phyloP scores from a whole-genome alignment of 257 asterid species.

The Cruciata laevipes region DNA sequence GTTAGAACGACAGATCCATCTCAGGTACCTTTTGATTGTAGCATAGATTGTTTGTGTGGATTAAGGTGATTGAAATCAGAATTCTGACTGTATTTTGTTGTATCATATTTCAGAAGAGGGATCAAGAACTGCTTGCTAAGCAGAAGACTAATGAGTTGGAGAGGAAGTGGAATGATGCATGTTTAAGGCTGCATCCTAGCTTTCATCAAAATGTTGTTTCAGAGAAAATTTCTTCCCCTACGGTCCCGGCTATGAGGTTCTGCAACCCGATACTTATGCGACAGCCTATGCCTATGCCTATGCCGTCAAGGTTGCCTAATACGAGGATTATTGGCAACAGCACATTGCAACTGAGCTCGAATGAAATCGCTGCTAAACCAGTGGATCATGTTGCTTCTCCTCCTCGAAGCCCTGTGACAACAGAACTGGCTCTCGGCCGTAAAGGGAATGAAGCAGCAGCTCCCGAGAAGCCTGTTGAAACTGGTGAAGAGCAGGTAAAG shows the following conservation, averaged over 20 bases:
- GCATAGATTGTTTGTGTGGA: not conserved
- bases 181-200: constrained; percentile 28
- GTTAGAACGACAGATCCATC: constrained; percentile 35
- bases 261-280: constrained; percentile 45
- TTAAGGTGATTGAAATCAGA: not conserved
- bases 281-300: constrained; percentile 51
- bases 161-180: constrained; percentile 60
- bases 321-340: constrained; percentile 36
- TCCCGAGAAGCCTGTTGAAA: constrained; percentile 29
- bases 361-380: constrained; percentile 19
- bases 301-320: constrained; percentile 44
- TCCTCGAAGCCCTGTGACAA: constrained; percentile 71
- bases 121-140: constrained; percentile 40
- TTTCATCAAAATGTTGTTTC: constrained; percentile 39
- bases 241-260: constrained; percentile 34
- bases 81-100: not conserved
- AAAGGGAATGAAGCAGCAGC: constrained; percentile 28
- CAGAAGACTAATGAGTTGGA: constrained; percentile 61
- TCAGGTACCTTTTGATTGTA: constrained; percentile 31
- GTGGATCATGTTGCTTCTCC: constrained; percentile 25
- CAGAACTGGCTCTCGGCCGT: constrained; percentile 78
- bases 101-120: constrained; percentile 38
- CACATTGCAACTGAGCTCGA: constrained; percentile 46
- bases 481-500: constrained; percentile 38
- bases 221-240: constrained; percentile 29